Evolutionary conservation across 2,329 filamentous ascomycete genomes (phyloP), one percentile per base, ranked within the genome.

Genomic region (Monosporascus ibericus): DNA sequence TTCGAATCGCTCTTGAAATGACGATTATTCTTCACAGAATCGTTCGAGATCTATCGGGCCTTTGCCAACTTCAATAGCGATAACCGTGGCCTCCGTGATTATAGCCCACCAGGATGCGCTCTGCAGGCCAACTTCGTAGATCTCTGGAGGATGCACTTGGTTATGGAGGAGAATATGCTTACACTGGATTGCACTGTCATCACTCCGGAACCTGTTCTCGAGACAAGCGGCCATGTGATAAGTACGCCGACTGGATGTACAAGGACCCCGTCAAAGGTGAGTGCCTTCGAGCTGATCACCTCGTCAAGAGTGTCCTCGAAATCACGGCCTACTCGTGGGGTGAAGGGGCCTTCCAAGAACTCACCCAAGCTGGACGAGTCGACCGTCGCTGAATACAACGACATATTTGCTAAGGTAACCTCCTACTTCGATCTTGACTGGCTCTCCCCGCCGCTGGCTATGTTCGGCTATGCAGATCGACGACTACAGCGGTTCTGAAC

Each of bases 121-220:
- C 81, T 96, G 55, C 88, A 95, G 72, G 85, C 88, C 65, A 92
- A 94, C 74, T 87, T 96, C 62, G 78, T 96, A 68, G 90, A 95
- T 69, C 68, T 85, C 59, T 96, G 92, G 92, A 82, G 90, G 70
- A 95, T 95, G 73, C 91, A 96, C 75, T 96, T 96, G 68, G 85
- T 96, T 57, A 44, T 95, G 53, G 87, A 92, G 75, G 91, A 96
- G 76, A 88, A 95, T 68, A 96, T 96, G 90, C 83, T 95, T 60
- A 90, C 95, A 75, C 85, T 96, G 58, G 92, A 96, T 75, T 95
- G 90, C 75, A 94, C 89, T 37, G 94, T 92, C 74, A 74, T 99
- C 67, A 97, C 94, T 40, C 94, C 94, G 11, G 30, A 14, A 34
- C 30, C 5, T 5, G 81, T 88, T 14, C 75, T 88, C 52, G 85